Evolutionary conservation across 2,329 filamentous ascomycete species (phyloP), one percentile per base, ranked within the genome.

Genomic region (Parastagonospora avenae): DNA sequence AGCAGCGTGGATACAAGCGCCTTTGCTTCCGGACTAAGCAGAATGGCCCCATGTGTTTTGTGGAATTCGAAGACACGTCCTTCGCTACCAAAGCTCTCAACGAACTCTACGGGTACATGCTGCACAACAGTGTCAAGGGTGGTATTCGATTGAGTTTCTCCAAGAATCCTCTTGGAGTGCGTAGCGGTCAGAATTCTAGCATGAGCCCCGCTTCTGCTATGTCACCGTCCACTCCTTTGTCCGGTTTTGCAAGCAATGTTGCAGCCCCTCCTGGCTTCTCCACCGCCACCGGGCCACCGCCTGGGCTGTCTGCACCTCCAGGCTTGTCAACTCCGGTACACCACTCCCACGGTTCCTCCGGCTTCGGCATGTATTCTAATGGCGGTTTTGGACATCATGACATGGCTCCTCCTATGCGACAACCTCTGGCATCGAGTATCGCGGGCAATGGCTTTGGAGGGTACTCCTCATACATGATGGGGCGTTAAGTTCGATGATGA

Each of bases 31-130:
- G 93, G 30, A 95, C 92, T 46, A 97, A 97, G 78, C 85, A 90
- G 60, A 96, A 97, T 63, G 93, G 93, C 0, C 93, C 93, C 2
- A 97, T 97, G 92, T 97, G 94, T 71, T 97, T 97, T 73, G 94
- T 99, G 32, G 94, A 99, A 74, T 99, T 97, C 63, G 93, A 97
- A 67, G 92, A 97, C 65, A 83, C 96, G 9, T 89, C 90, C 1
- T 93, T 91, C 67, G 93, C 94, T 0, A 97, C 93, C 36, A 96
- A 94, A 74, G 89, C 92, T 1, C 81, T 97, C 2, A 86, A 92
- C 58, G 91, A 97, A 49, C 81, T 97, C 1, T 97, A 97, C 66
- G 94, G 94, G 0, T 85, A 89, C 42, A 86, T 85, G 42, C 82
- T 97, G 29, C 91, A 92, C 70, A 97, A 96, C 75, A 96, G 92